phyloP scores from a whole-genome alignment of 2,329 filamentous ascomycete species.

The Fonsecaea erecta region DNA sequence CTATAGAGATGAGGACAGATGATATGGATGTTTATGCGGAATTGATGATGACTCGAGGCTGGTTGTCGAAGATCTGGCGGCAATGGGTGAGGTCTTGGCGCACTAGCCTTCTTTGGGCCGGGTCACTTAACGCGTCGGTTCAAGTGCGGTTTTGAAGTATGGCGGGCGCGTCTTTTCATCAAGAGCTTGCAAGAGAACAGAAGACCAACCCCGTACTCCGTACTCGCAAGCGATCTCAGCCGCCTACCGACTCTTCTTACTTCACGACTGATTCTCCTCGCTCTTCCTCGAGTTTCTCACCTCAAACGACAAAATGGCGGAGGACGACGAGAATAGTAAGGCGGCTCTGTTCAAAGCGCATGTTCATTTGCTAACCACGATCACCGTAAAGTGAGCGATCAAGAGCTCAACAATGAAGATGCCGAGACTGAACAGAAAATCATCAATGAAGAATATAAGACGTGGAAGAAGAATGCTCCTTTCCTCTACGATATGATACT shows the following conservation, averaged over 20 bases:
- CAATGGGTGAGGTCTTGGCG: not conserved
- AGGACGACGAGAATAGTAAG: constrained; percentile 39
- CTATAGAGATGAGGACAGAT: not conserved
- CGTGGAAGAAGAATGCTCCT: constrained; percentile 99
- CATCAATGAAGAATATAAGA: constrained; percentile 81
- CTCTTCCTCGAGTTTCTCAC: not conserved
- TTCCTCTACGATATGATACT: constrained; percentile 99
- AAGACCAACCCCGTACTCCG: not conserved
- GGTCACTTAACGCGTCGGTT: constrained; percentile 11
- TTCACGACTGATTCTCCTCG: not conserved
- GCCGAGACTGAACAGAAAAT: constrained; percentile 37
- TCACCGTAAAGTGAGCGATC: constrained; percentile 33
- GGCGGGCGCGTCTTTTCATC: constrained; percentile 4
- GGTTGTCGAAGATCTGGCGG: not conserved
- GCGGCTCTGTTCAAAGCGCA: constrained; percentile 8
- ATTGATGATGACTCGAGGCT: constrained; percentile 2
- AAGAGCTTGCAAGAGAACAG: not conserved
- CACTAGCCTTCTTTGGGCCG: not conserved
- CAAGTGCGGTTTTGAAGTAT: not conserved
- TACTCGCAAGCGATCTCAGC: not conserved
- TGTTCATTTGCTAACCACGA: constrained; percentile 11
- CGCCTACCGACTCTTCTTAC: not conserved
- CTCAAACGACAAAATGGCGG: constrained; percentile 32
- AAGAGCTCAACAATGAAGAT: constrained; percentile 86
- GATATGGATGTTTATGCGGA: not conserved